Base-by-base conservation (phyloP, 768 basidiomycete genomes). In the Boletellus ananiceps region DNA sequence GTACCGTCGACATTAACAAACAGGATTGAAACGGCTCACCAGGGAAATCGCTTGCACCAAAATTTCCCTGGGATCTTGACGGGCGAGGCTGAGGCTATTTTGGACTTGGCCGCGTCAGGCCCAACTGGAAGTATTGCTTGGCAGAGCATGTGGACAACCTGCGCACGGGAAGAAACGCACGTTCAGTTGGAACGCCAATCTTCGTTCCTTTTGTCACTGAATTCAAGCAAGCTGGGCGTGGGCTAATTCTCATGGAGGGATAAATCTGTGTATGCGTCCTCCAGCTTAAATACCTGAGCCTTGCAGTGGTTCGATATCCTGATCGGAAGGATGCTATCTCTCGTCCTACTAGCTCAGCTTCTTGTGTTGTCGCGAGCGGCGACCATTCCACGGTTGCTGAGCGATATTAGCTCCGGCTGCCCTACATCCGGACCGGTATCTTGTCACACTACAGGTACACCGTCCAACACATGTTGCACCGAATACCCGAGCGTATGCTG, bases 401-500 rank as follows among this genome's bases (percentile, higher is more conserved):
- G 58, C 37, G 57, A 62, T 11, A 51, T 75, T 37, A 69, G 69
- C 49, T 80, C 83, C 1, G 72, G 79, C n/a, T 86, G 84, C 57
- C 71, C 78, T 1, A 71, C 74, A 1, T 67, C 69, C 36, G 75
- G 78, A 2, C 57, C 70, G 4, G 59, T 65, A 18, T 86, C 84
- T 25, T 86, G 85, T 65, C 73, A 75, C 43, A 79, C 77, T 53
- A 73, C 74, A 1, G 69, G 80, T 1, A 47, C 64, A 0, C 71
- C 55, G 13, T 40, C 75, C 40, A 65, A 79, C 47, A 61, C 71
- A 11, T 88, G 86, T 61, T 88, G 86, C 62, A 82, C 81, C 50
- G 83, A 86, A 64, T 64, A 71, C 19, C 84, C 84, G 15, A 78
- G 83, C 50, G 83, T 86, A 58, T 46, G 79, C 71, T 33, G 16